These are phyloP conservation scores for Tetrapisispora taiwanensis DNA, from an alignment of 805 yeast genomes.

Conservation along the genomic window DNA sequence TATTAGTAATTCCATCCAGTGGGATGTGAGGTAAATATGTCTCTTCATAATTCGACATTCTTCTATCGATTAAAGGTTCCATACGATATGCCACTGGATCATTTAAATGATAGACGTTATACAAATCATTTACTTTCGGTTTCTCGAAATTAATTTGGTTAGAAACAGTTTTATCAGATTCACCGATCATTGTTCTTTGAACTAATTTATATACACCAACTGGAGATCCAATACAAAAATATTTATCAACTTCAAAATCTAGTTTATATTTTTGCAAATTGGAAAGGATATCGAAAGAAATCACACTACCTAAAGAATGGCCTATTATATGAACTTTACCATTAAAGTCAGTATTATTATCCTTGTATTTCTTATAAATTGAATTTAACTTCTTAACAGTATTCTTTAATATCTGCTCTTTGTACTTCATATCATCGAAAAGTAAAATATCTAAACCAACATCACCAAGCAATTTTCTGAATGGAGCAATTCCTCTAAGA, in stretches of 20 bases:
- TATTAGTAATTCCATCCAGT: constrained; percentile 18
- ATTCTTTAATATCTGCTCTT: constrained; percentile 47
- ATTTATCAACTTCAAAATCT: constrained; percentile 61
- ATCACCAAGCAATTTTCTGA: constrained; percentile 75
- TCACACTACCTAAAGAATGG: constrained; percentile 86
- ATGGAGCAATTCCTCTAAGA: constrained; percentile 63
- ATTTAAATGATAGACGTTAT: constrained; percentile 79
- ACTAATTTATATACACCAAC: constrained; percentile 76
- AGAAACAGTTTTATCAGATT: constrained; percentile 25
- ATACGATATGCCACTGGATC: constrained; percentile 87
- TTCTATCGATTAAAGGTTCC: constrained; percentile 60
- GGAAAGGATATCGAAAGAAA: constrained; percentile 64
- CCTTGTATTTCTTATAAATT: constrained; percentile 46
- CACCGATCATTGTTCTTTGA: constrained; percentile 47
- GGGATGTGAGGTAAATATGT: constrained; percentile 18
- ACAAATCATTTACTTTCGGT: constrained; percentile 57
- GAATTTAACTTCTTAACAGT: constrained; percentile 58
- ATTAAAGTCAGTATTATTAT: constrained; percentile 59
- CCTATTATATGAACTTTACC: constrained; percentile 80
- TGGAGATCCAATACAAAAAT: constrained; percentile 84
- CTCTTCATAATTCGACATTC: constrained; percentile 19
- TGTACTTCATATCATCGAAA: constrained; percentile 63
- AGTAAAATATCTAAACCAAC: constrained; percentile 76
- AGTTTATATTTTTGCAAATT: constrained; percentile 38
- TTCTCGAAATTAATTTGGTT: constrained; percentile 18